Evolutionary conservation across 208 protist species (phyloP).

Genomic region (Porcisia deanei): DNA sequence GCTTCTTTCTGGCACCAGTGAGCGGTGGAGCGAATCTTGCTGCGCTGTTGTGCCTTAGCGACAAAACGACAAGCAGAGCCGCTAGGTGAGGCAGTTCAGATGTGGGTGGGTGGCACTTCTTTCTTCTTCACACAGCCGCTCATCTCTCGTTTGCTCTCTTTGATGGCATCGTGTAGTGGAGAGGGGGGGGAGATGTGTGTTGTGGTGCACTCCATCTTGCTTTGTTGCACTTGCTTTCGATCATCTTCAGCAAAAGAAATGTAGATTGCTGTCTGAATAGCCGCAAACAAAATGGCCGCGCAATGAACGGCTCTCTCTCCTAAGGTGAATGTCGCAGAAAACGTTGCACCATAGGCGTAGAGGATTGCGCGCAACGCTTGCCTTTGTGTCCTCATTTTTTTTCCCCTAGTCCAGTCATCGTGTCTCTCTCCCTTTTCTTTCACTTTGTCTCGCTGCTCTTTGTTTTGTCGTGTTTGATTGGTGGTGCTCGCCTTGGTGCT

Average conservation of each 20-base stretch:
- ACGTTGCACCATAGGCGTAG: not conserved
- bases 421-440: too few species aligned
- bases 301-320: not conserved
- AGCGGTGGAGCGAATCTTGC: not conserved
- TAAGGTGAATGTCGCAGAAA: not conserved
- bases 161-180: not conserved
- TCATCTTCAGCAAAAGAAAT: not conserved
- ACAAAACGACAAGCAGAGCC: not conserved
- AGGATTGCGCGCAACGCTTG: not conserved
- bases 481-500: too few species aligned
- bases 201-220: not conserved
- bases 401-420: too few species aligned
- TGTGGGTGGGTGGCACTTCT: not conserved
- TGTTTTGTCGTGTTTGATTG: too few species aligned
- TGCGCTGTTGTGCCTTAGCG: not conserved
- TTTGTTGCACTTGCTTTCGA: not conserved
- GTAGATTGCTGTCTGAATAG: not conserved
- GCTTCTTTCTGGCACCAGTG: not conserved
- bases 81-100: not conserved
- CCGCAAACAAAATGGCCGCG: not conserved
- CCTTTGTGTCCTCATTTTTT: not conserved
- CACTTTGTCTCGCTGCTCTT: too few species aligned
- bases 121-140: not conserved
- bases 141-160: not conserved
- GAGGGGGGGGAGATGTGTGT: not conserved